Percentiles rank a stretch among this genome's conserved stretches.
Conservation (phyloP, 768 basidiomycete genomes). For the Boletellus ananas region DNA sequence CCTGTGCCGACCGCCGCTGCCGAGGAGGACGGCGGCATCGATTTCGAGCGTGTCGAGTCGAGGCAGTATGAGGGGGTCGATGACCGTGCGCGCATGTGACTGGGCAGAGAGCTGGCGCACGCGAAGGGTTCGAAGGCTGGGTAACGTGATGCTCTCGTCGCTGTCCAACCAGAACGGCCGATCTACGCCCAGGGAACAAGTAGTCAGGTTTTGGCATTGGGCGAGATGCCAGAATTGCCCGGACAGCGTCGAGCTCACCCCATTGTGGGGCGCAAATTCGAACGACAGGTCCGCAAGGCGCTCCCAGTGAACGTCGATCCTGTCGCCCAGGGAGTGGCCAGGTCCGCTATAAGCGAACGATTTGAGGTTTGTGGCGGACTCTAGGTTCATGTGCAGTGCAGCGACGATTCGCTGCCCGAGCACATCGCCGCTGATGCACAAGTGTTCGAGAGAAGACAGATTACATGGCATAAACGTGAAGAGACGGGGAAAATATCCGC, state of each 20-base stretch:
- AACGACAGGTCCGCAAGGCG: constrained; percentile 13
- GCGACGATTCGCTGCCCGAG: not conserved
- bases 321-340: not conserved
- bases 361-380: constrained; percentile 11
- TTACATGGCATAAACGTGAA: constrained; percentile 15
- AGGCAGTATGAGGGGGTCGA: constrained; percentile 17
- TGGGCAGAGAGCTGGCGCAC: constrained; percentile 8
- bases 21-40: constrained; percentile 1
- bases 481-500: constrained; percentile 13
- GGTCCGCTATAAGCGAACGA: constrained; percentile 16
- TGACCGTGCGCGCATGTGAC: not conserved
- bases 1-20: not conserved
- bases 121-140: constrained; percentile 13
- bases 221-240: constrained; percentile 5
- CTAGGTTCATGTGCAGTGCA: constrained; percentile 1
- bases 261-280: constrained; percentile 2
- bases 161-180: not conserved
- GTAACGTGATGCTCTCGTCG: constrained; percentile 3
- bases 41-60: constrained; percentile 19
- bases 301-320: constrained; percentile 11
- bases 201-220: constrained; percentile 19
- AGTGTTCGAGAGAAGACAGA: constrained; percentile 12
- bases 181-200: constrained; percentile 17
- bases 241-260: constrained; percentile 2
- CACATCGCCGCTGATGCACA: constrained; percentile 7